Percentiles rank a stretch among this genome's conserved stretches.
phyloP scores from a whole-genome alignment of 2,329 filamentous ascomycete genomes.

The Chaetomium olivaceum region DNA sequence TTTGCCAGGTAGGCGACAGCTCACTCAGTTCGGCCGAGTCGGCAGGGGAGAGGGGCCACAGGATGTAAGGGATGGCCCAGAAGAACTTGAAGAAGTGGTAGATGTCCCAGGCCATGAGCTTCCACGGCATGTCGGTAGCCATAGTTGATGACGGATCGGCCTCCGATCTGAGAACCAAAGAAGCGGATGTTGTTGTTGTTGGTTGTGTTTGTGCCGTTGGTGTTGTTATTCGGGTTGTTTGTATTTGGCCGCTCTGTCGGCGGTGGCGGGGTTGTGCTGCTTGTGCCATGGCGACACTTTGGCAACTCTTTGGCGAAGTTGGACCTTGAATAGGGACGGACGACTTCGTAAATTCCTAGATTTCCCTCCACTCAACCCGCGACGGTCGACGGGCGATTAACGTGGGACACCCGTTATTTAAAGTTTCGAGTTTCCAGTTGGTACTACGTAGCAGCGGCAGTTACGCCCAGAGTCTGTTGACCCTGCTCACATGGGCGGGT shows the following conservation, averaged over 20 bases:
- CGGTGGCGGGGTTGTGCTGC: slow-evolving; percentile 1
- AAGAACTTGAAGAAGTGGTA: slow-evolving; percentile 56
- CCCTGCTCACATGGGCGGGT: slow-evolving; percentile 15
- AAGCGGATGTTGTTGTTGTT: slow-evolving; percentile 47
- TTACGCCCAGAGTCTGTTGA: slow-evolving; percentile 1
- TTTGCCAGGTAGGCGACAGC: slow-evolving; percentile 58
- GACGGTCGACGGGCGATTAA: background rate
- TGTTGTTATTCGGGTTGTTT: background rate
- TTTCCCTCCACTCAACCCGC: background rate
- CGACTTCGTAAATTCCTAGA: background rate
- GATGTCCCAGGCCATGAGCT: slow-evolving; percentile 54
- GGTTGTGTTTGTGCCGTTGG: background rate
- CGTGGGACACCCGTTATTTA: background rate
- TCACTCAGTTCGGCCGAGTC: slow-evolving; percentile 62
- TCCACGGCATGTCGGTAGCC: slow-evolving; percentile 58
- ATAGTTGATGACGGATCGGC: slow-evolving; percentile 59
- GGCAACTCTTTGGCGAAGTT: too few relatives aligned
- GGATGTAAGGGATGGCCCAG: slow-evolving; percentile 60
- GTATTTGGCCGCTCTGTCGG: background rate
- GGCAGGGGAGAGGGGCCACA: slow-evolving; percentile 58
- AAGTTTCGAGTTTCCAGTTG: background rate
- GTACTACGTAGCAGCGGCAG: too few relatives aligned
- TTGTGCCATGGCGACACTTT: slow-evolving; percentile 15
- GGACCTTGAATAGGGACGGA: too few relatives aligned
- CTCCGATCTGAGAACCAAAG: slow-evolving; percentile 61